Percentiles rank a stretch among this genome's conserved stretches.
Conservation (phyloP, 768 basidiomycete genomes). For the Mycena alexandri region DNA sequence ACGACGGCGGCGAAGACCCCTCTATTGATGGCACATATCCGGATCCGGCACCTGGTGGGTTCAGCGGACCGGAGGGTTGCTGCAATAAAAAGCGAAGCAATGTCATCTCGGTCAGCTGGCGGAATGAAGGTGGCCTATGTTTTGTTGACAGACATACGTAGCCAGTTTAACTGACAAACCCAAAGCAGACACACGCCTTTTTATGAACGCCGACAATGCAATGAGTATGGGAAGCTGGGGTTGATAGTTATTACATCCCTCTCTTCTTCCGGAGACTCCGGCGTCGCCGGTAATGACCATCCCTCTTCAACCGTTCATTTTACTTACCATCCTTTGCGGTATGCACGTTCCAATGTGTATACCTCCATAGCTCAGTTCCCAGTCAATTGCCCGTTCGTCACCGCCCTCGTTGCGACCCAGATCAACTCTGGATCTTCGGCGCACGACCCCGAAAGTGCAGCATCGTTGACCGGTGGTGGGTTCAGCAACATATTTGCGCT, state of each 20-base stretch:
- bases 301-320: slow-evolving; percentile 7
- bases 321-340: neutral
- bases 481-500: slow-evolving; percentile 18
- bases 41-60: neutral
- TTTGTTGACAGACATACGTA: no score
- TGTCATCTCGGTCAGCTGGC: slow-evolving; percentile 4
- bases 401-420: slow-evolving; percentile 14
- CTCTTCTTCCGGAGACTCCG: slow-evolving; percentile 9
- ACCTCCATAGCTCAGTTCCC: slow-evolving; percentile 1
- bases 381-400: slow-evolving; percentile 17
- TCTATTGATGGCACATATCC: slow-evolving; percentile 10
- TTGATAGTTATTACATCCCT: slow-evolving; percentile 12
- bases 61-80: slow-evolving; percentile 4
- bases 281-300: slow-evolving; percentile 4
- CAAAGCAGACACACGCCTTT: slow-evolving; percentile 1
- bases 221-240: slow-evolving; percentile 13
- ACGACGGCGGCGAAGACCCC: slow-evolving; percentile 24
- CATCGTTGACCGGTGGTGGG: slow-evolving; percentile 7
- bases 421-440: slow-evolving; percentile 15
- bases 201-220: slow-evolving; percentile 17
- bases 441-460: slow-evolving; percentile 15
- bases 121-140: slow-evolving; percentile 2
- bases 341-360: neutral
- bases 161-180: neutral
- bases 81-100: slow-evolving; percentile 7